Evolutionary conservation across 805 yeast genomes (phyloP).

Genomic region (Wickerhamiella siamensis): DNA sequence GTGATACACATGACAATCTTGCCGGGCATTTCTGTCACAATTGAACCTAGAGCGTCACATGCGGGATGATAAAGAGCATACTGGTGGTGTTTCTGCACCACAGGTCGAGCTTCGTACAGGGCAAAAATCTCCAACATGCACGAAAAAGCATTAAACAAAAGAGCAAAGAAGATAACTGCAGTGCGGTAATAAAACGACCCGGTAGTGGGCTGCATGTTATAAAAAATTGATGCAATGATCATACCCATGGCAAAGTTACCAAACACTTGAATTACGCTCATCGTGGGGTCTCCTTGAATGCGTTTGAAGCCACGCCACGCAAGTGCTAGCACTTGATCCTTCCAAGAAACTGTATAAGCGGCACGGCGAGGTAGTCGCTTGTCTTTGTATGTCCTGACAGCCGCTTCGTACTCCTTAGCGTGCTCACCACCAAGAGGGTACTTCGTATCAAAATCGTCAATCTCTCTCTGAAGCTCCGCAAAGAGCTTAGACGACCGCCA

Average conservation of each 20-base stretch:
- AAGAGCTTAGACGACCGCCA: constrained; percentile 43
- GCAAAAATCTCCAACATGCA: constrained; percentile 41
- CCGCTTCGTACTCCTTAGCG: constrained; percentile 27
- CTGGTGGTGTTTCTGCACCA: constrained; percentile 55
- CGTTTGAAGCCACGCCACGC: constrained; percentile 41
- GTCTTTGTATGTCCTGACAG: constrained; percentile 29
- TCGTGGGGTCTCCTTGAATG: constrained; percentile 41
- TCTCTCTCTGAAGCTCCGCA: constrained; percentile 28
- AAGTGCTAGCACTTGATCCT: constrained; percentile 37
- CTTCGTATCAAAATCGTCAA: constrained; percentile 30
- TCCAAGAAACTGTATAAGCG: constrained; percentile 31
- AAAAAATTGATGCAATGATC: constrained; percentile 49
- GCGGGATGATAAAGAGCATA: constrained; percentile 63
- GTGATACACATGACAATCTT: constrained; percentile 34
- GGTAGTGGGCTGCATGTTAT: constrained; percentile 36
- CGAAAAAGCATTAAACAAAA: constrained; percentile 46
- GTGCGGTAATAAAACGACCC: constrained; percentile 49
- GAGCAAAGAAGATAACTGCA: constrained; percentile 45
- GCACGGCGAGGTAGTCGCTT: constrained; percentile 28
- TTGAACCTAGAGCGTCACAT: constrained; percentile 53
- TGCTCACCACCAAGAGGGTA: constrained; percentile 19
- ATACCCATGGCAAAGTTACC: constrained; percentile 44
- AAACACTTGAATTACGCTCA: constrained; percentile 31
- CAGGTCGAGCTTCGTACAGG: constrained; percentile 38
- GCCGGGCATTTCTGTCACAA: constrained; percentile 48